phyloP scores from a whole-genome alignment of 2,329 filamentous ascomycete genomes.

The Botrytis fragariae region DNA sequence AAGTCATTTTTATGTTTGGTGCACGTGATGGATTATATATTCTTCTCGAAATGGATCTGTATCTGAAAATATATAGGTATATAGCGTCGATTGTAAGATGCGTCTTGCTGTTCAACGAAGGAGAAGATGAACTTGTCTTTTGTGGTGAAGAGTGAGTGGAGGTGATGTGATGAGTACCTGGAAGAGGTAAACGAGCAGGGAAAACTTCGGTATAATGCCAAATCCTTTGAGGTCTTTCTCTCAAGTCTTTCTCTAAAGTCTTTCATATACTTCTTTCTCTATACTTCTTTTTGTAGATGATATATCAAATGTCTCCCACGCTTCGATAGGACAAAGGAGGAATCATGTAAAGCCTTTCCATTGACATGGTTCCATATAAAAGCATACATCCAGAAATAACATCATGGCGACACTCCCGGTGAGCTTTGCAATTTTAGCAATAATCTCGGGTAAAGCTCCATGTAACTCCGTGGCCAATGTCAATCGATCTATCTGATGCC shows the following conservation, averaged over 20 bases:
- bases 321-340: background rate
- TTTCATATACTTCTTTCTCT: too few relatives aligned
- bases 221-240: background rate
- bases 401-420: background rate
- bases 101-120: background rate
- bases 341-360: background rate
- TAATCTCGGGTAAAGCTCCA: background rate
- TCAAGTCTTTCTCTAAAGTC: too few relatives aligned
- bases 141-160: too few relatives aligned
- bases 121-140: background rate
- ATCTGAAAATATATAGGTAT: background rate
- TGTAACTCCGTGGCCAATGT: too few relatives aligned
- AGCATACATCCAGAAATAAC: too few relatives aligned
- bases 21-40: background rate
- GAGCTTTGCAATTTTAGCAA: background rate
- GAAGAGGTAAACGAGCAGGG: background rate
- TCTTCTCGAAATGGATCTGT: background rate
- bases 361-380: too few relatives aligned
- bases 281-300: too few relatives aligned
- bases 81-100: background rate
- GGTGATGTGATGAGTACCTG: too few relatives aligned
- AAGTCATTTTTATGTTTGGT: constrained; percentile 23
- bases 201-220: background rate
- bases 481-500: too few relatives aligned
- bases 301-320: too few relatives aligned